Evolutionary conservation across 148 eudicot genomes (phyloP), one percentile per base, ranked within the genome.

Genomic region (Camellia sinensis): DNA sequence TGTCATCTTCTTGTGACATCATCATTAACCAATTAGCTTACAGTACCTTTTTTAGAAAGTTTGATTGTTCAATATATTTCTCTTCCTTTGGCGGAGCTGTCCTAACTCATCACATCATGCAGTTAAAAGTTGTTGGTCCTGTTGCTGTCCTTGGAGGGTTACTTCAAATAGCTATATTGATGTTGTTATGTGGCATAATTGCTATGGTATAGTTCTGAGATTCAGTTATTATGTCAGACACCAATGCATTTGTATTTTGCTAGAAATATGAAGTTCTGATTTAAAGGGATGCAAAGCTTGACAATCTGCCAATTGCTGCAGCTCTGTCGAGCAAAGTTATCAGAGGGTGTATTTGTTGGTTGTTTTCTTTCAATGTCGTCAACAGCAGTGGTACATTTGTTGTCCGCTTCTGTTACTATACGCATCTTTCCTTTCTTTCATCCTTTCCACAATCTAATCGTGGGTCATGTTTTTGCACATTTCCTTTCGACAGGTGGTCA

Each of bases 361-460:
- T 94, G 97, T 79, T 97, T 97, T 80, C 87, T 97, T 37, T 97
- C 99, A 66, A 96, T 97, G 99, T 97, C 99, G 45, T 97, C 99
- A 81, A 97, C 99, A 54, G 99, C 99, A 73, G 94, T 97, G 95
- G 99, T 96, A 89, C 62, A 21, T 81, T 61, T 74, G 71, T 74
- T 15, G 3, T 43, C 75, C 18, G 59, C 73, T 63, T 72, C 76
- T 81, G 56, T 75, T 61, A 69, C 68, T 59, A 13, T 78, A 17
- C 61, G 54, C 75, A 14, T 75, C 37, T 67, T n/a, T 70, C 64
- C 45, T 63, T 66, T 43, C 6, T 76, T 44, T 71, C 66, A 70
- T 70, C 59, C 18, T 80, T 60, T 79, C 77, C 43, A n/a, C 53
- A 63, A 64, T 67, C 40, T 48, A 56, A 45, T 67, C 44, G 18